Percentiles rank a stretch among this genome's conserved stretches.
Conservation (phyloP, 768 basidiomycete species). For the Xanthoconium stramineum region DNA sequence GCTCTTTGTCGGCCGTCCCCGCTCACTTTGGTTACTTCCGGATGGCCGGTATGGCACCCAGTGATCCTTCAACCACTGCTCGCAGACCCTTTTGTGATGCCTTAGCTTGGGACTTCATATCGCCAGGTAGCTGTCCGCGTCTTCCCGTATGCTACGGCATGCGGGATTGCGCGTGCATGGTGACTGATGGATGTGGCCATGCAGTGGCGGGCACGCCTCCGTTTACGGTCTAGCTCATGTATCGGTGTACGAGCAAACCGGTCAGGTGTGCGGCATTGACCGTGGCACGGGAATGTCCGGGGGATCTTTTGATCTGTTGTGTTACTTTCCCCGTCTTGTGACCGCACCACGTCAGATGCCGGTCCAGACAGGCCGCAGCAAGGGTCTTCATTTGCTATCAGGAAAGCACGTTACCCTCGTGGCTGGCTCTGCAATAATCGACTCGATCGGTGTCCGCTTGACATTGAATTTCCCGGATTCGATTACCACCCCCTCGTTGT, state of each 20-base stretch:
- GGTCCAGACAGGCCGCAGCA: conserved; percentile 9
- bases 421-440: conserved; percentile 5
- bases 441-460: conserved; percentile 10
- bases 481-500: conserved; percentile 4
- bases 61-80: conserved; percentile 3
- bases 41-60: conserved; percentile 13
- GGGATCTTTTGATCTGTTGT: conserved; percentile 19
- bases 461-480: conserved; percentile 6
- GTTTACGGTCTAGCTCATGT: conserved; percentile 15
- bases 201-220: conserved; percentile 21
- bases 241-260: conserved; percentile 14
- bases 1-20: conserved; percentile 5
- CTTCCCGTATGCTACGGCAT: conserved; percentile 27
- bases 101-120: conserved; percentile 14
- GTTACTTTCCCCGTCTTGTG: conserved; percentile 16
- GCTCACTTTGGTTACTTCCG: conserved; percentile 9
- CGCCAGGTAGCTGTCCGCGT: conserved; percentile 15
- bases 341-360: conserved; percentile 14
- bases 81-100: conserved; percentile 11
- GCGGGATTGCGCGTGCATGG: conserved; percentile 21
- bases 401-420: conserved; percentile 20
- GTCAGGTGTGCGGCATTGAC: conserved; percentile 18
- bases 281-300: conserved; percentile 22
- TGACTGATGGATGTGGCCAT: conserved; percentile 30
- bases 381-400: conserved; percentile 17